Evolutionary conservation across 1,139 yeast species (phyloP).

Genomic region (Blastobotrys elegans): DNA sequence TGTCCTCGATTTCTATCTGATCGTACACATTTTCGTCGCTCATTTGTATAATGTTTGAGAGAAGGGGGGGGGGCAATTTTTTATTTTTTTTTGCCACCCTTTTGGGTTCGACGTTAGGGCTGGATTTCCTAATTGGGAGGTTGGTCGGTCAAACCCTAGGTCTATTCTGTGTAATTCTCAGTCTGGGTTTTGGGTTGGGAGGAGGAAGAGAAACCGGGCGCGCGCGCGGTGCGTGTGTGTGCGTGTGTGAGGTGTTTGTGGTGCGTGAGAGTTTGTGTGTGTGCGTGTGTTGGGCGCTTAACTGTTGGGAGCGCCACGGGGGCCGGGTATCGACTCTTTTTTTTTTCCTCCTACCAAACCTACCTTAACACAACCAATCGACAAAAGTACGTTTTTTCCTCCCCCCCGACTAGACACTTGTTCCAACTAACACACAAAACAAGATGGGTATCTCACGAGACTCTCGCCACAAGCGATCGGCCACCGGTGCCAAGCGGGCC

Average conservation of each 20-base stretch:
- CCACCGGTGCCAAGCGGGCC: slow-evolving; percentile 99
- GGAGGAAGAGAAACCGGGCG: too few species aligned
- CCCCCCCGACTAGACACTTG: neutral
- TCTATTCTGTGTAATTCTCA: too few species aligned
- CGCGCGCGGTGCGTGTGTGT: too few species aligned
- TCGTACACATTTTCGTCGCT: slow-evolving; percentile 47
- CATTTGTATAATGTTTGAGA: slow-evolving; percentile 2
- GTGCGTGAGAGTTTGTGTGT: too few species aligned
- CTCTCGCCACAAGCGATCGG: slow-evolving; percentile 99
- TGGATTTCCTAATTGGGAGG: too few species aligned
- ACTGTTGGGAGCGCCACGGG: too few species aligned
- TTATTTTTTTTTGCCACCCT: neutral
- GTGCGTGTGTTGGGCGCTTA: too few species aligned
- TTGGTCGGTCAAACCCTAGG: too few species aligned
- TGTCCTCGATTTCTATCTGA: slow-evolving; percentile 95
- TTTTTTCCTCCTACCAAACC: slow-evolving; percentile 1
- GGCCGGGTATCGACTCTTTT: neutral
- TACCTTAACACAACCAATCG: neutral
- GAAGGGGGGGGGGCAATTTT: too few species aligned
- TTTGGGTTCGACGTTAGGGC: neutral
- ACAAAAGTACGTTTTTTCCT: neutral
- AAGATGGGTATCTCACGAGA: slow-evolving; percentile 99
- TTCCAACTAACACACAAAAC: neutral
- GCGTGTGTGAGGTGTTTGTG: too few species aligned
- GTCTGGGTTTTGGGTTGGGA: too few species aligned